A percentile compares a stretch with the other conserved stretches of the same genome.
Conservation (phyloP, 352 stramenopile genomes). For the Bremia lactucae region DNA sequence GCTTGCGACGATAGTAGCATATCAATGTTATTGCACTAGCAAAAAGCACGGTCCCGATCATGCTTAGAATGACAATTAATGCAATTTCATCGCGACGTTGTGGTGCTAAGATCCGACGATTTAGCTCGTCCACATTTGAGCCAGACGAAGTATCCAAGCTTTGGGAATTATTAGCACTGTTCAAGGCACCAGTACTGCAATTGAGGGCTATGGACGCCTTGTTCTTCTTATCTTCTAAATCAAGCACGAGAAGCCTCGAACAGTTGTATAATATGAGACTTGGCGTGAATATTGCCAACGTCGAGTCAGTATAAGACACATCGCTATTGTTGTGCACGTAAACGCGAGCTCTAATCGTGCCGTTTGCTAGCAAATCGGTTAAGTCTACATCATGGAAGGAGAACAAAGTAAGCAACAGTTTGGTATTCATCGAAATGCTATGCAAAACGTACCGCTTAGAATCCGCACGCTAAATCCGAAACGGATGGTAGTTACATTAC, state of each 20-base stretch:
- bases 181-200: background rate
- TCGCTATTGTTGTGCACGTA: slow-evolving; percentile 31
- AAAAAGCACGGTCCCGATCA: slow-evolving; percentile 10
- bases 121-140: slow-evolving; percentile 12
- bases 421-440: too few relatives aligned
- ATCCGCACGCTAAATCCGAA: too few relatives aligned
- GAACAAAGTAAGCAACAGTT: too few relatives aligned
- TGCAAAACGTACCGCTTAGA: slow-evolving; percentile 58
- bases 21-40: slow-evolving; percentile 1
- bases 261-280: slow-evolving; percentile 25
- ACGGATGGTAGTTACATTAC: too few relatives aligned
- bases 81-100: slow-evolving; percentile 22
- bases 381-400: slow-evolving; percentile 36
- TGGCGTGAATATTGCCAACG: slow-evolving; percentile 19
- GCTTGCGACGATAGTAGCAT: slow-evolving; percentile 9
- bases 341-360: slow-evolving; percentile 41
- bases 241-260: slow-evolving; percentile 32
- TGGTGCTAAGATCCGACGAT: slow-evolving; percentile 10
- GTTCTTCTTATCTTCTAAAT: slow-evolving; percentile 37
- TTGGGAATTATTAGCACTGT: slow-evolving; percentile 5
- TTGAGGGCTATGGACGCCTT: slow-evolving; percentile 13
- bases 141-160: slow-evolving; percentile 6
- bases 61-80: slow-evolving; percentile 25
- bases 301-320: slow-evolving; percentile 38
- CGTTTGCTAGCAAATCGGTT: slow-evolving; percentile 20